Evolutionary conservation across 306 rosid species (phyloP).

Genomic region (Prunus dulcis): DNA sequence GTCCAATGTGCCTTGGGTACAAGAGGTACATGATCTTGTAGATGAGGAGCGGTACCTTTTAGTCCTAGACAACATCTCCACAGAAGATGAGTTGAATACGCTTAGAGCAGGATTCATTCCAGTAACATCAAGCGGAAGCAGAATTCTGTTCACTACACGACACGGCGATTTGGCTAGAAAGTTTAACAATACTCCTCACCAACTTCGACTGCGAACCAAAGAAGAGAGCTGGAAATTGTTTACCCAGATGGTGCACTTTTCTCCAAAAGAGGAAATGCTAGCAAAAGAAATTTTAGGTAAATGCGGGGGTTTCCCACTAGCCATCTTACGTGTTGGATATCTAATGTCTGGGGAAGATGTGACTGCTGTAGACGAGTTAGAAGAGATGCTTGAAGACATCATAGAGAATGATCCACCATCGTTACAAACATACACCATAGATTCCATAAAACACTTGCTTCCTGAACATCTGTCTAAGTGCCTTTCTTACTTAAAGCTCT

Average conservation of each 20-base stretch:
- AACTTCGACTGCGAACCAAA: conserved; percentile 31
- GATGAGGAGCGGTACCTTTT: conserved; percentile 8
- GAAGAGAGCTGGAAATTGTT: conserved; percentile 33
- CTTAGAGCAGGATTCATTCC: neutral
- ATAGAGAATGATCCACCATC: conserved; percentile 8
- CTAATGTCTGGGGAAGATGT: too few relatives aligned
- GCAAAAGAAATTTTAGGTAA: conserved; percentile 19
- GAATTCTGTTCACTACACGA: conserved; percentile 31
- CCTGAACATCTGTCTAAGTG: neutral
- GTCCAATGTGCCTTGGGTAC: neutral
- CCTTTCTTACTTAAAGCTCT: conserved; percentile 28
- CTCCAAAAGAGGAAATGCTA: conserved; percentile 10
- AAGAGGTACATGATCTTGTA: neutral
- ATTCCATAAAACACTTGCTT: neutral
- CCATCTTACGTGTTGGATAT: neutral
- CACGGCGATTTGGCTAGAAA: conserved; percentile 9
- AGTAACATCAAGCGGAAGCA: conserved; percentile 13
- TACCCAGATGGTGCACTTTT: conserved; percentile 20
- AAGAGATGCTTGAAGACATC: neutral
- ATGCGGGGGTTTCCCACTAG: conserved; percentile 34
- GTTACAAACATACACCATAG: conserved; percentile 9
- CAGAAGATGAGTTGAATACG: neutral
- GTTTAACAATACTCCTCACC: neutral
- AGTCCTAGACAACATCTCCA: conserved; percentile 29
- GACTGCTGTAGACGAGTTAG: too few relatives aligned